These are phyloP conservation scores for Pichia thaimueangensis DNA, from an alignment of 805 yeast genomes.

Conservation along the genomic window DNA sequence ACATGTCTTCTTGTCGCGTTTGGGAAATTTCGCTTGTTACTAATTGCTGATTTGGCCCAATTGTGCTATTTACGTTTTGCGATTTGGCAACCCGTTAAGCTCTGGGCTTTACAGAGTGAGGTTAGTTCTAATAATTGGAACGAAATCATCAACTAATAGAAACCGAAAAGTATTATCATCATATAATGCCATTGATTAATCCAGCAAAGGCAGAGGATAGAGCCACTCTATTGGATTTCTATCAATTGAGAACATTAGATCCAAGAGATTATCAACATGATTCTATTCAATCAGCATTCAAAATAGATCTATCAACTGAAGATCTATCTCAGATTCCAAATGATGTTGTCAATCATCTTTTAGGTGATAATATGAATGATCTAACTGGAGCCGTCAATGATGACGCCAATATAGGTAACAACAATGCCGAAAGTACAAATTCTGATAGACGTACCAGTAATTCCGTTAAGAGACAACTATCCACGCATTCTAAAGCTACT, in stretches of 20 bases:
- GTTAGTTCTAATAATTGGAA: too few species aligned
- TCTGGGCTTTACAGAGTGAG: too few species aligned
- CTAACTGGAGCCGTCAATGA: not conserved
- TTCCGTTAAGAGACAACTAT: not conserved
- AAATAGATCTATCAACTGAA: slow-evolving; percentile 15
- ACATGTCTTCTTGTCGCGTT: too few species aligned
- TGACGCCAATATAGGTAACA: too few species aligned
- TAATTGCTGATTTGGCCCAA: too few species aligned
- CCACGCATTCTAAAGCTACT: slow-evolving; percentile 8
- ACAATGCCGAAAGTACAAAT: not conserved
- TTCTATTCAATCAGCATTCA: slow-evolving; percentile 16
- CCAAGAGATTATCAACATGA: slow-evolving; percentile 31
- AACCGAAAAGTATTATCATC: too few species aligned
- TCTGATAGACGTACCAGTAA: not conserved
- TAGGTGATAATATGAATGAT: slow-evolving; percentile 19
- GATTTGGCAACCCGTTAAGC: too few species aligned
- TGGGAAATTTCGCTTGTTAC: too few species aligned
- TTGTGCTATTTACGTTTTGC: too few species aligned
- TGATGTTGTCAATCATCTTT: slow-evolving; percentile 21
- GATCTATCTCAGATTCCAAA: slow-evolving; percentile 18
- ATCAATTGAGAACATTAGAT: slow-evolving; percentile 37
- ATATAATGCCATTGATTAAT: slow-evolving; percentile 11
- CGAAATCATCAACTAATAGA: too few species aligned
- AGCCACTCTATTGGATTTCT: slow-evolving; percentile 26
- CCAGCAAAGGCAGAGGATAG: slow-evolving; percentile 11